These are phyloP conservation scores for Capronia americana DNA, from an alignment of 2,329 filamentous ascomycete species.

Conservation along the genomic window DNA sequence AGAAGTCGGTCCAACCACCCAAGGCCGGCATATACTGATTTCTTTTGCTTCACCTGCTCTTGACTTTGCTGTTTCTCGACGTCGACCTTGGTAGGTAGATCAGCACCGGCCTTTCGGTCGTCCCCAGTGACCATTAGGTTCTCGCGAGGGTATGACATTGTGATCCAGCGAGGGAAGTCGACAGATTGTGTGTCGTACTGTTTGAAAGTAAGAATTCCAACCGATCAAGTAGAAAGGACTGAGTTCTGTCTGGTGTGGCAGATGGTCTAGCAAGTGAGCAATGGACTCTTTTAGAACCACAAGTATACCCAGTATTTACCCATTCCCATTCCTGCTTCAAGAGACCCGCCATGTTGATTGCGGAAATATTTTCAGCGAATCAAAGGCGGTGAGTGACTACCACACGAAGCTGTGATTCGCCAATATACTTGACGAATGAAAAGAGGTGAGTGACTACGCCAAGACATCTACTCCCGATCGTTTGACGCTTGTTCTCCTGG, in stretches of 20 bases:
- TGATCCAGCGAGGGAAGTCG: background rate
- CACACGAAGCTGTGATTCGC: constrained; percentile 5
- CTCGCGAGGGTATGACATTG: background rate
- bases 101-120: background rate
- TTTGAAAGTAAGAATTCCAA: background rate
- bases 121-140: background rate
- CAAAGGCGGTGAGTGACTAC: constrained; percentile 23
- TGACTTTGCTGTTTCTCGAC: constrained; percentile 10
- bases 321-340: background rate
- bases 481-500: no score
- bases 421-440: background rate
- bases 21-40: constrained; percentile 55
- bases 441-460: background rate
- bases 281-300: background rate
- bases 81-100: background rate
- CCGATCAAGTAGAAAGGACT: background rate
- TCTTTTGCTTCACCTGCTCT: constrained; percentile 14
- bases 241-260: background rate
- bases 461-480: no score
- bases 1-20: constrained; percentile 68
- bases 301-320: background rate
- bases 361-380: constrained; percentile 17
- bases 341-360: background rate
- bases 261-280: background rate
- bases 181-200: background rate